Evolutionary conservation across 768 basidiomycete genomes (phyloP).

Genomic region (Pulveroboletus sp.): DNA sequence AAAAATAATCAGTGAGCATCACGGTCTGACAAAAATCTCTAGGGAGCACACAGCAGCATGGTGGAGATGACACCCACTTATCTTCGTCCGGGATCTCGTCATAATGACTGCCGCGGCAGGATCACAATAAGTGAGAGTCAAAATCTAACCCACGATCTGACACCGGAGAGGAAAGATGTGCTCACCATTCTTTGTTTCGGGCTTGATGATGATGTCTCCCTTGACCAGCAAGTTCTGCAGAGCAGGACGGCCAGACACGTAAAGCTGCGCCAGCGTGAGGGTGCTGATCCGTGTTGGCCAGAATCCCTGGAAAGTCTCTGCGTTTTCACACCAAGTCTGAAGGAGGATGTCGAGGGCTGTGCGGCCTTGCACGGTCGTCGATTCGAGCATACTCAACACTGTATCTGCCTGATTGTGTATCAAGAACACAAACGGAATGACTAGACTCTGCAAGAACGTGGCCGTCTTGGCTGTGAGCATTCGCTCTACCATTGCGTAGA

Average conservation of each 20-base stretch:
- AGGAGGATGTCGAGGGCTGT: slow-evolving; percentile 84
- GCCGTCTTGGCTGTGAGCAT: slow-evolving; percentile 86
- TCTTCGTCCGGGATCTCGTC: slow-evolving; percentile 89
- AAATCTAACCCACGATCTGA: slow-evolving; percentile 9
- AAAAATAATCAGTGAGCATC: slow-evolving; percentile 21
- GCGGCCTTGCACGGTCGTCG: slow-evolving; percentile 53
- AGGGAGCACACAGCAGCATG: slow-evolving; percentile 3
- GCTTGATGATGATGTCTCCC: slow-evolving; percentile 85
- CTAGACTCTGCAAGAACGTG: slow-evolving; percentile 87
- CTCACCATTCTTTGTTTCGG: slow-evolving; percentile 79
- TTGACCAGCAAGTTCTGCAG: slow-evolving; percentile 73
- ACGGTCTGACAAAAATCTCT: not conserved
- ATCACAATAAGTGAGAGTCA: slow-evolving; percentile 18
- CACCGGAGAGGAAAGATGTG: slow-evolving; percentile 10
- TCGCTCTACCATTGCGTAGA: slow-evolving; percentile 77
- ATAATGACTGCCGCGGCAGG: slow-evolving; percentile 70
- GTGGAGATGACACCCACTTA: slow-evolving; percentile 50
- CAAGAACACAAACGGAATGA: slow-evolving; percentile 92
- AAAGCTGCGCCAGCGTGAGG: slow-evolving; percentile 74
- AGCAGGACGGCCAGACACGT: slow-evolving; percentile 59
- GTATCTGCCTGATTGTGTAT: slow-evolving; percentile 83
- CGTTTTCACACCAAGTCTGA: slow-evolving; percentile 91
- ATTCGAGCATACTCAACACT: slow-evolving; percentile 73
- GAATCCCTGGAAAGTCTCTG: slow-evolving; percentile 90
- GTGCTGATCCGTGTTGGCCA: slow-evolving; percentile 89